These are phyloP conservation scores for Chenopodium berlandieri DNA, from an alignment of 148 eudicot genomes.

Conservation along the genomic window DNA sequence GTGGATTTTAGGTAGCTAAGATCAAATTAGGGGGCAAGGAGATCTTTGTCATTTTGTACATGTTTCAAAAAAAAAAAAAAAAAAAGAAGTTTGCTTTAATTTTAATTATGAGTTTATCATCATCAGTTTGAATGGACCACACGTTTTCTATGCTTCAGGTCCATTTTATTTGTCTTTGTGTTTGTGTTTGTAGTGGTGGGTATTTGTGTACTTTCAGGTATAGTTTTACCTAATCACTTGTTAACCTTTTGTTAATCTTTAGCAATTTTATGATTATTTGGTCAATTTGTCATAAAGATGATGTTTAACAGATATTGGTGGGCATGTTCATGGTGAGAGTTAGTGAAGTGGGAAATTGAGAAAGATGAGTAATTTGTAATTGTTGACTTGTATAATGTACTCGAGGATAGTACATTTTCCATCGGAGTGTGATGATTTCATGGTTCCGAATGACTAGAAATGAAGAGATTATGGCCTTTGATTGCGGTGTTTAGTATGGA, in stretches of 20 bases:
- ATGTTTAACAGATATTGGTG: not conserved
- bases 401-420: not conserved
- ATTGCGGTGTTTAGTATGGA: not conserved
- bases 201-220: slow-evolving; percentile 25
- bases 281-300: not conserved
- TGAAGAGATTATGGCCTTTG: not conserved
- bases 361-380: not conserved
- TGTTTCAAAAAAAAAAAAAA: not conserved
- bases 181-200: slow-evolving; percentile 11
- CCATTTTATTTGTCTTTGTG: not conserved
- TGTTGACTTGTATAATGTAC: not conserved
- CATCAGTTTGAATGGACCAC: slow-evolving; percentile 38
- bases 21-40: not conserved
- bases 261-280: slow-evolving; percentile 12
- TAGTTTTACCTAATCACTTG: slow-evolving; percentile 11
- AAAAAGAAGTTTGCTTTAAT: not conserved
- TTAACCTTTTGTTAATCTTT: slow-evolving; percentile 10
- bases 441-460: not conserved
- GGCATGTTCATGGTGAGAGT: not conserved
- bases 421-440: not conserved
- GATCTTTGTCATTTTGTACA: slow-evolving; percentile 24
- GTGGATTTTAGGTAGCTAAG: slow-evolving; percentile 16
- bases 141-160: slow-evolving; percentile 10
- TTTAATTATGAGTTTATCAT: not conserved
- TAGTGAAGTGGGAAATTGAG: not conserved